phyloP scores from a whole-genome alignment of 176 grass and related monocot species.

The Oryza punctata region DNA sequence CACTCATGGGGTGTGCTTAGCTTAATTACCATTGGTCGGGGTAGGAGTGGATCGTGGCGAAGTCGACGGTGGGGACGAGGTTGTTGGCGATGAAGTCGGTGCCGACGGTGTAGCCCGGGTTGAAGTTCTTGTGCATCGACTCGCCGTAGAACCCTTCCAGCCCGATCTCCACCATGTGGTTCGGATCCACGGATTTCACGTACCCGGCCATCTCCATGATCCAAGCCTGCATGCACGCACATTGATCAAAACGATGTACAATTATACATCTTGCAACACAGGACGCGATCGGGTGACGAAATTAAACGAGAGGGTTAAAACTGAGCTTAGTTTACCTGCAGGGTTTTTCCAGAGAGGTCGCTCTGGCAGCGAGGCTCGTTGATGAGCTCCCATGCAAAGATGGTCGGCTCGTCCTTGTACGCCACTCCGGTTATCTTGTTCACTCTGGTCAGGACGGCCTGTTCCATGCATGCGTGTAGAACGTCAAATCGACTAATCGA shows the following conservation, averaged over 20 bases:
- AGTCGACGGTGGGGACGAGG: conserved; percentile 57
- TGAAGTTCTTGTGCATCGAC: conserved; percentile 49
- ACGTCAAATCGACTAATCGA: too few species aligned
- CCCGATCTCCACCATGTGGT: conserved; percentile 80
- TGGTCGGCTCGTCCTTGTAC: conserved; percentile 76
- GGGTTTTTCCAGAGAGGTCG: conserved; percentile 62
- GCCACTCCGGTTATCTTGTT: conserved; percentile 65
- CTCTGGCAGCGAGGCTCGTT: conserved; percentile 74
- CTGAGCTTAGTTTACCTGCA: conserved; percentile 42
- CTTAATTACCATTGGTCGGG: conserved; percentile 67
- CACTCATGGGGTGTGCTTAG: too few species aligned
- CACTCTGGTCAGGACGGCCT: conserved; percentile 57
- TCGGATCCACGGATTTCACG: conserved; percentile 75
- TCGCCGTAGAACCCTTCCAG: conserved; percentile 86
- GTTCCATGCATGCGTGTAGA: not conserved
- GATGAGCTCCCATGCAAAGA: conserved; percentile 91
- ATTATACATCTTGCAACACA: too few species aligned
- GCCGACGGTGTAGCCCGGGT: conserved; percentile 67
- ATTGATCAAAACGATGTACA: conserved; percentile 2
- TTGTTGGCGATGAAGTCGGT: conserved; percentile 87
- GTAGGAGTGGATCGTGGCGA: conserved; percentile 82
- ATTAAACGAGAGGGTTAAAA: not conserved
- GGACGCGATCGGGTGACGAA: too few species aligned
- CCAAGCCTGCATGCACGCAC: conserved; percentile 46
- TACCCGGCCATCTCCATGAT: conserved; percentile 67